phyloP scores from a whole-genome alignment of 2,329 filamentous ascomycete species.

The Zymoseptoria ardabiliae region DNA sequence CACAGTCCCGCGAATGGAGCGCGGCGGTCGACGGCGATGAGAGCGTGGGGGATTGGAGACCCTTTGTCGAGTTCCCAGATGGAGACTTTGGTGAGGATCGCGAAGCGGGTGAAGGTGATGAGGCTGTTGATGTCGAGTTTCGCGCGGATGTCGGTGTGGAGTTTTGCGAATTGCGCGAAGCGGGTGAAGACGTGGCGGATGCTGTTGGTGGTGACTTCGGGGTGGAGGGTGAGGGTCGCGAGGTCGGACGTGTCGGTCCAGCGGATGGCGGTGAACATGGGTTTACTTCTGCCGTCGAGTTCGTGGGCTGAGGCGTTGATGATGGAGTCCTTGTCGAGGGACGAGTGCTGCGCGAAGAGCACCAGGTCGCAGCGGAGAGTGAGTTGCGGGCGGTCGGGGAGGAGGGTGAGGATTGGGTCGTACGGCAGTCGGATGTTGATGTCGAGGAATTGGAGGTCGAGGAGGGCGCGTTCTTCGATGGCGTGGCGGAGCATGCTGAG shows the following conservation, averaged over 20 bases:
- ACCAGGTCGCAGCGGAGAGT: not conserved
- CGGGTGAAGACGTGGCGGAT: not conserved
- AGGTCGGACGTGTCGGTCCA: not conserved
- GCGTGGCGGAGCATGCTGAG: not conserved
- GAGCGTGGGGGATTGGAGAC: not conserved
- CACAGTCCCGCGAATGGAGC: not conserved
- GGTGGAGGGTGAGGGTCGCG: not conserved
- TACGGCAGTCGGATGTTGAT: not conserved
- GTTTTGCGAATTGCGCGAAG: not conserved
- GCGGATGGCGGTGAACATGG: not conserved
- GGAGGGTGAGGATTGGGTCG: not conserved
- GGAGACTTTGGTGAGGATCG: not conserved
- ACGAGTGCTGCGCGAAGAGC: not conserved
- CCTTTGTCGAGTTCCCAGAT: not conserved
- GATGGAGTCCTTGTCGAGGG: not conserved
- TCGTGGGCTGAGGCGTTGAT: not conserved
- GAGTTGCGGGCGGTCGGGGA: not conserved
- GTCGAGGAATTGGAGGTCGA: conserved; percentile 1
- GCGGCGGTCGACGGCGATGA: not conserved
- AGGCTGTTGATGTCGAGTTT: not conserved
- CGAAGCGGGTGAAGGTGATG: not conserved
- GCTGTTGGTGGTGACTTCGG: not conserved
- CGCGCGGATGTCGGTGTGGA: not conserved
- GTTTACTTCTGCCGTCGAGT: not conserved
- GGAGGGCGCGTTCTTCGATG: not conserved